These are phyloP conservation scores for Fusarium begoniae DNA, from an alignment of 2,329 filamentous ascomycete species.

Conservation along the genomic window DNA sequence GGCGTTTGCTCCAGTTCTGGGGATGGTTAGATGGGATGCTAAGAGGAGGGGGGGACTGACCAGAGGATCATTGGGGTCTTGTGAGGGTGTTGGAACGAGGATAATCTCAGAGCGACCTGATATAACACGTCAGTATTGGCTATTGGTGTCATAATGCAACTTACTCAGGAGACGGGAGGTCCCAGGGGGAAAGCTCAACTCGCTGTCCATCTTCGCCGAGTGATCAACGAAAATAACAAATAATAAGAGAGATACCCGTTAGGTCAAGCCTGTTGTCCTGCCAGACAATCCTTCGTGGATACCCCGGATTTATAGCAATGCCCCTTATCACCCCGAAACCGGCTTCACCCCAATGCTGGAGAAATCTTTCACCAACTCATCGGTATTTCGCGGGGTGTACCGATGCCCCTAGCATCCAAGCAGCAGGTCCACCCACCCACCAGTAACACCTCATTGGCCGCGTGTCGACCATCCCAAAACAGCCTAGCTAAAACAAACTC, in stretches of 20 bases:
- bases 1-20: constrained; percentile 38
- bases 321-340: background rate
- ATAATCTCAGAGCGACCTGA: constrained; percentile 3
- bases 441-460: background rate
- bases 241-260: too few species aligned
- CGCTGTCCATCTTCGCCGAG: background rate
- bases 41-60: too few species aligned
- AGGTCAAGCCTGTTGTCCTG: fast-evolving
- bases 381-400: background rate
- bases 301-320: background rate
- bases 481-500: constrained; percentile 15
- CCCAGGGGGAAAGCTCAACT: constrained; percentile 3
- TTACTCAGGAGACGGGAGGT: constrained; percentile 1
- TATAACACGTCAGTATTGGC: too few species aligned
- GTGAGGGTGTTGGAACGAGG: constrained; percentile 7
- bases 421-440: background rate
- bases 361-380: background rate
- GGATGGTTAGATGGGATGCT: too few species aligned
- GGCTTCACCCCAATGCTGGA: background rate
- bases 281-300: background rate
- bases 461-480: constrained; percentile 10
- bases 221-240: background rate
- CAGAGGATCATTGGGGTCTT: constrained; percentile 42
- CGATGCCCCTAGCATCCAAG: background rate
- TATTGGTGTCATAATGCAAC: too few species aligned